Evolutionary conservation across 768 basidiomycete genomes (phyloP), one percentile per base, ranked within the genome.

Genomic region (Trametes coccinea): DNA sequence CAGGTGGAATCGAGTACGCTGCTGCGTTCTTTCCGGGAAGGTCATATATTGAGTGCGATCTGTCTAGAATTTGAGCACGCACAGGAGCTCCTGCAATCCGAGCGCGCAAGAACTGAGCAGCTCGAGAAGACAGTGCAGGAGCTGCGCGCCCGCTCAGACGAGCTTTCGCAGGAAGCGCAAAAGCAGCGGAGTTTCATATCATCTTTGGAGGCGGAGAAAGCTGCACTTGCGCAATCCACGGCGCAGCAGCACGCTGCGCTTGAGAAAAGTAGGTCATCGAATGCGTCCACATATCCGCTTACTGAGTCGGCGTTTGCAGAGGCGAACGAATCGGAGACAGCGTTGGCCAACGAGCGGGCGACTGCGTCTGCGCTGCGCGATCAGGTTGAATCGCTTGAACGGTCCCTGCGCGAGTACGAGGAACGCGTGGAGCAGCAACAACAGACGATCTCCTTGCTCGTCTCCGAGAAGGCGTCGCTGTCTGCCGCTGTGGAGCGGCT

Each of bases 1-100:
- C 81, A 78, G 49, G 72, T 82, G n/a, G 88, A 90, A 69, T 74
- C 78, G 43, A 79, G 92, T 93, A 72, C 9, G 80, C 71, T n/a
- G 47, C 5, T 45, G 1, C 14, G 44, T 27, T n/a, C 22, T 48
- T 30, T 16, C 30, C 4, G 10, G 29, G 40, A 17, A 31, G 16
- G 1, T 22, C 48, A 22, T 30, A 2, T 44, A 8, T 11, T 8
- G 29, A 8, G 1, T 29, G 33, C 8, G 6, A 3, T 40, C 10
- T 3, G 22, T 16, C 17, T 41, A 71, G 69, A 61, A 40, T 61
- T 63, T 3, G 63, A 58, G 49, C 56, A 65, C n/a, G 56, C 55
- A 9, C 55, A 63, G 13, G 64, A 64, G 5, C 48, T 59, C 11
- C 45, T 72, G 3, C 63, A 69, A 13, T 59, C 57, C 3, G 84